A percentile compares a stretch with the other conserved stretches of the same genome.
Conservation (phyloP, 495 filamentous ascomycete genomes). For the Aspergillus coremiiformis region DNA sequence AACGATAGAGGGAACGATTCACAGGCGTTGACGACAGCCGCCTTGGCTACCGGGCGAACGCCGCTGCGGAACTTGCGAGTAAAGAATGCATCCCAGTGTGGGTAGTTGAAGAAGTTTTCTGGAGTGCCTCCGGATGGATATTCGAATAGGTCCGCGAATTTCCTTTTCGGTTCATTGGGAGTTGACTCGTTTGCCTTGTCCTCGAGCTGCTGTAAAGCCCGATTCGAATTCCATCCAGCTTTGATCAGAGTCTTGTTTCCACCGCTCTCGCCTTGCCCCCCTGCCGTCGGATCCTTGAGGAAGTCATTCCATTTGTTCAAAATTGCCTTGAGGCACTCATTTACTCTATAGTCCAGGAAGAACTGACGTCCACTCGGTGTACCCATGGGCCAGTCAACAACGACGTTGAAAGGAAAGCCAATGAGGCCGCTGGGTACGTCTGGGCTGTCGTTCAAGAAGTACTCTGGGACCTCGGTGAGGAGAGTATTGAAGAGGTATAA, state of each 20-base stretch:
- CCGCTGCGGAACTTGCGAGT: constrained; percentile 43
- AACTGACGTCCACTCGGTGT: not conserved
- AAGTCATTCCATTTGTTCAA: constrained; percentile 53
- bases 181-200: constrained; percentile 24
- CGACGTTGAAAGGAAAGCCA: constrained; percentile 22
- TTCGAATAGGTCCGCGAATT: not conserved
- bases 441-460: not conserved
- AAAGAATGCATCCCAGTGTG: constrained; percentile 61
- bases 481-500: constrained; percentile 43
- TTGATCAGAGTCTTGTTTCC: constrained; percentile 31
- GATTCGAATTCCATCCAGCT: not conserved
- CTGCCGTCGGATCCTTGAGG: constrained; percentile 41
- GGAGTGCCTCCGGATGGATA: not conserved
- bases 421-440: not conserved
- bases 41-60: constrained; percentile 43
- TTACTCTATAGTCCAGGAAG: constrained; percentile 46
- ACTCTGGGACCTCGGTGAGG: not conserved
- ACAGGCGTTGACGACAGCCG: constrained; percentile 51
- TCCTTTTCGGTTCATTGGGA: not conserved
- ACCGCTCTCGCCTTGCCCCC: not conserved
- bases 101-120: constrained; percentile 26
- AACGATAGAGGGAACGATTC: constrained; percentile 36
- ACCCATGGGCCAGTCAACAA: constrained; percentile 55
- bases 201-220: not conserved
- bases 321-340: constrained; percentile 47